Base-by-base conservation (phyloP, 2,329 filamentous ascomycete species). In the Didymella pinodella region DNA sequence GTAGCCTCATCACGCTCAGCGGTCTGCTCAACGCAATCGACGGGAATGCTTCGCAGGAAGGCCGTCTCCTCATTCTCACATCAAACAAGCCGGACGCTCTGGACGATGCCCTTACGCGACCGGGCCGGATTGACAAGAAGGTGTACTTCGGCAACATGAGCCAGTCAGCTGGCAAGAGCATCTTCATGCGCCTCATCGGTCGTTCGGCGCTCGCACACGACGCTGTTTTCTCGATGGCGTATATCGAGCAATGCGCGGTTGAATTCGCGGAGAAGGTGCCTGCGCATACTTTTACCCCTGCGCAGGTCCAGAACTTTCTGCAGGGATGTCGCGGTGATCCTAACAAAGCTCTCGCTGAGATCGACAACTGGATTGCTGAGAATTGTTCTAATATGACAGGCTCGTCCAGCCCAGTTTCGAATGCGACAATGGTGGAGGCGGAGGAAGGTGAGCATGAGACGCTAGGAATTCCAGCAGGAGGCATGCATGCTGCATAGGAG, bases 41-140 rank as follows among this genome's bases (percentile, higher is more conserved):
- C 69, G 90, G 92, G 48, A 90, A 93, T 4, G 89, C 88, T 3
- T 90, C 88, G 5, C 89, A 91, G 68, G 90, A 93, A 77, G 90
- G 90, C 34, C 85, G 90, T 41, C 85, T 94, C 14, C 83, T 94
- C 22, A 88, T 94, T 77, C 91, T 93, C 88, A 93, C 91, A 0
- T 92, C 90, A 26, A 94, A 94, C 76, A 85, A 88, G 57, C 88
- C 89, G 2, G 87, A 93, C 64, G 81, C 85, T 10, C 84, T 94
- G 0, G 90, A 93, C 70, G 83, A 87, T 36, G 90, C 90, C 0
- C 83, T 95, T 4, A 87, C 91, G 43, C 84, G 90, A 0, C 89
- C 90, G 0, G 90, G 90, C 1, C 83, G 90, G 2, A 86, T 93
- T 7, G 89, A 92, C 67, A 86, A 68, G 73, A 97, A 97, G 85